Conservation (phyloP, 805 yeast species). For the Myxozyma mucilagina region DNA sequence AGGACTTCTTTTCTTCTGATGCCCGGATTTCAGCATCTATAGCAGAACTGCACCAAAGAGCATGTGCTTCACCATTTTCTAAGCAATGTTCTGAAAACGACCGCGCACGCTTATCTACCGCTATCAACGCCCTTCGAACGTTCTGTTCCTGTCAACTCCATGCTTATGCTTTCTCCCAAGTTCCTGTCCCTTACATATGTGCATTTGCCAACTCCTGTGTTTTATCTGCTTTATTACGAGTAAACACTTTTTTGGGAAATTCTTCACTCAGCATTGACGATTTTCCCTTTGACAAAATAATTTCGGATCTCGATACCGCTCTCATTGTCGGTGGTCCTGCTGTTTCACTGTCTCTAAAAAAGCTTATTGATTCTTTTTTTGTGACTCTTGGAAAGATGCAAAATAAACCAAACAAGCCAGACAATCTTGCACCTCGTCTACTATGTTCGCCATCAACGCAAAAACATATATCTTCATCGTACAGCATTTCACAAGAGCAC, state of each 20-base stretch:
- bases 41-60: neutral
- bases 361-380: neutral
- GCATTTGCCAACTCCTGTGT: constrained; percentile 12
- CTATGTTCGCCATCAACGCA: neutral
- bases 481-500: neutral
- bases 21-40: neutral
- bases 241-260: neutral
- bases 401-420: neutral
- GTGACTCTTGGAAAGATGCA: neutral
- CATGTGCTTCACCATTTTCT: neutral
- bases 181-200: constrained; percentile 7
- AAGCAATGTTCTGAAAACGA: neutral
- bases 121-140: neutral
- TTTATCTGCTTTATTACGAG: neutral
- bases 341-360: constrained; percentile 1
- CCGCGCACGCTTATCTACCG: neutral
- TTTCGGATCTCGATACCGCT: constrained; percentile 16
- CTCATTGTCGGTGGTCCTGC: constrained; percentile 15
- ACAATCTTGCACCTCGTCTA: neutral
- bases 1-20: no score
- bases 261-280: neutral
- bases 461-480: neutral
- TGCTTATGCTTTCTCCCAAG: constrained; percentile 14
- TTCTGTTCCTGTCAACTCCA: constrained; percentile 9
- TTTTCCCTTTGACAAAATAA: neutral